Base-by-base conservation (phyloP, 495 filamentous ascomycete species). In the Neurospora cerealis region DNA sequence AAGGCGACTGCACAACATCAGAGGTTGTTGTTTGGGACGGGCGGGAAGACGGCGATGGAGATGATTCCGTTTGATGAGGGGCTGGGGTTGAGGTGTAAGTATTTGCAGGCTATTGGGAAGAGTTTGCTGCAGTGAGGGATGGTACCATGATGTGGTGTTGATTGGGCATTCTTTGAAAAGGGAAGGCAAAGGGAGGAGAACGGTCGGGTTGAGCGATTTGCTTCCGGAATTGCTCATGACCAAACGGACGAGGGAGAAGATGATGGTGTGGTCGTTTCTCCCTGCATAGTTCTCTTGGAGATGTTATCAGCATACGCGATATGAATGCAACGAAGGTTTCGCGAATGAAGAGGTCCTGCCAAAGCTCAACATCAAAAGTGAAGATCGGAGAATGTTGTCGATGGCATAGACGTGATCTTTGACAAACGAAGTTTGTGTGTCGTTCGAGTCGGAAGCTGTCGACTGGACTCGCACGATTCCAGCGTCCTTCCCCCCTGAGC, bases 1-100 rank as follows among this genome's bases (percentile, higher is more conserved):
- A 2, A 13, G 0, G 32, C 28, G 28, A 36, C 6, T 66, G 54
- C 13, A 15, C 81, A 75, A 32, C 81, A 82, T 73, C 76, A 80
- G 71, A 83, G 89, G 19, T 74, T 92, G 21, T 82, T 86, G 72
- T 88, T 92, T 70, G 75, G 83, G 69, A 90, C 88, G 32, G 85
- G 86, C 6, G 80, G 86, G 17, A 89, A 82, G n/a, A 84, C 82
- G 38, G 71, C 40, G 8, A 91, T 91, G 88, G 90, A 92, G 80
- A 15, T 17, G 54, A 66, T 66, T 66, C 80, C 70, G 4, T 87
- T 89, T 32, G 81, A 84, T 13, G 24, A 66, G 9, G 82, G 79
- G 28, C 85, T 89, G 77, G 76, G 74, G 75, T 76, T 73, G 34
- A 85, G 87, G 48, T 92, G 91, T 79, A 60, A 78, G 17, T 89